Conservation (phyloP, 2,329 filamentous ascomycete species). For the Neoscytalidium dimidiatum region DNA sequence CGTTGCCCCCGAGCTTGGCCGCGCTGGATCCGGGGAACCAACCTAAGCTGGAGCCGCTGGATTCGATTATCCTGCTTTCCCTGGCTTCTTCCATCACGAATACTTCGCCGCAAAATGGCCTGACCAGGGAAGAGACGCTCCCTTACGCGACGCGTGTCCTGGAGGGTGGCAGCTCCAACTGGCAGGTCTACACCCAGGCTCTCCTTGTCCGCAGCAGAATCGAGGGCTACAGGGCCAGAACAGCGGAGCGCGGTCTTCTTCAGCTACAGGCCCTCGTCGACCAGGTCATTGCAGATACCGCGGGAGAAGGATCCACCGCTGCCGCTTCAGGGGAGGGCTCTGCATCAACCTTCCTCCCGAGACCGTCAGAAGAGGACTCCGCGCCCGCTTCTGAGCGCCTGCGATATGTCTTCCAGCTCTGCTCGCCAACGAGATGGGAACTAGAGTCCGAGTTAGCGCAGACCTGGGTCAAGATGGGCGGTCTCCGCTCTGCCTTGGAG, state of each 20-base stretch:
- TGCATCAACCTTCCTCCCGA: constrained; percentile 79
- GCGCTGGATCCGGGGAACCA: constrained; percentile 76
- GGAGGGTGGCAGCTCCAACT: constrained; percentile 87
- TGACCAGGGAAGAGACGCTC: constrained; percentile 90
- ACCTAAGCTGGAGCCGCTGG: constrained; percentile 76
- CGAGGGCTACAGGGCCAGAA: constrained; percentile 83
- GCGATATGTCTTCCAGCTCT: constrained; percentile 79
- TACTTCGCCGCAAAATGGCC: constrained; percentile 76
- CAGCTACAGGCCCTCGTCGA: constrained; percentile 95
- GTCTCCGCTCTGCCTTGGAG: constrained; percentile 84
- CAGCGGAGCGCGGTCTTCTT: constrained; percentile 83
- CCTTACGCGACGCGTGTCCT: constrained; percentile 90
- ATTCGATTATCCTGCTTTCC: constrained; percentile 83
- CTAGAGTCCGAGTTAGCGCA: constrained; percentile 90
- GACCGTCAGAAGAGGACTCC: constrained; percentile 72
- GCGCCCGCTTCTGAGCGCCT: constrained; percentile 76
- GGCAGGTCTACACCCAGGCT: constrained; percentile 96
- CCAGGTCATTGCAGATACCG: constrained; percentile 87
- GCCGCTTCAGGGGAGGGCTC: constrained; percentile 36
- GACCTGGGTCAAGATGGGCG: constrained; percentile 88
- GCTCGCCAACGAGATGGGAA: constrained; percentile 87
- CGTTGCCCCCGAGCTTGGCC: constrained; percentile 63
- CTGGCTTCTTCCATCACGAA: constrained; percentile 87
- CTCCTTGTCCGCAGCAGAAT: constrained; percentile 86
- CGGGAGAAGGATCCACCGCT: constrained; percentile 32